These are phyloP conservation scores for Eudorina sp. DNA, from an alignment of 139 green algal species.

Conservation along the genomic window DNA sequence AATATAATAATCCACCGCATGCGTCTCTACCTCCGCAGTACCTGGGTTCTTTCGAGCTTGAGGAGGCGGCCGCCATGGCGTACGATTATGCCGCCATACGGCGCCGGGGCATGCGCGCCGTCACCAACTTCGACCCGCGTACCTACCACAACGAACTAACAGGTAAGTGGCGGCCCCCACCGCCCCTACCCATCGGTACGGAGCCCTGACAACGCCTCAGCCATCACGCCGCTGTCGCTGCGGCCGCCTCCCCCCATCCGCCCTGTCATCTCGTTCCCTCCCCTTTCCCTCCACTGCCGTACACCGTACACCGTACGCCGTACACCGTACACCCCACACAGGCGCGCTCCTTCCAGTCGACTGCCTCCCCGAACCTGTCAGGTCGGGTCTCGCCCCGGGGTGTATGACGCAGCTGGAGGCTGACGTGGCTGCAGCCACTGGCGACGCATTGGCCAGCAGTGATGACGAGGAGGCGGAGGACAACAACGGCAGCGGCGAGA, in stretches of 20 bases:
- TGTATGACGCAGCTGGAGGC: neutral
- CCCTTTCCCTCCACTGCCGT: too few relatives aligned
- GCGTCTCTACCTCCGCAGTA: too few relatives aligned
- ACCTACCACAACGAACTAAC: slow-evolving; percentile 8
- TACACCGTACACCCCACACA: neutral
- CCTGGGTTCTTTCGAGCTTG: slow-evolving; percentile 74
- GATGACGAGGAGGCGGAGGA: slow-evolving; percentile 4
- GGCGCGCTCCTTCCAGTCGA: neutral
- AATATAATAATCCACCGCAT: too few relatives aligned
- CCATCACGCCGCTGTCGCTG: too few relatives aligned
- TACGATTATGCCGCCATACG: slow-evolving; percentile 76
- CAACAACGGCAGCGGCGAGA: neutral
- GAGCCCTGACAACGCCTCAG: too few relatives aligned
- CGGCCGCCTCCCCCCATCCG: too few relatives aligned
- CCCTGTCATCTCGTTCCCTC: too few relatives aligned
- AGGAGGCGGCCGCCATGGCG: slow-evolving; percentile 73
- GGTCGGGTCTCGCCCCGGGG: neutral
- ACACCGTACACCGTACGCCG: too few relatives aligned
- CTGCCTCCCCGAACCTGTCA: neutral
- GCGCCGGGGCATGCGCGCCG: neutral
- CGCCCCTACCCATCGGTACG: too few relatives aligned
- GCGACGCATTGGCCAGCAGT: neutral
- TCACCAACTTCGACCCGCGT: slow-evolving; percentile 46
- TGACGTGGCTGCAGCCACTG: neutral
- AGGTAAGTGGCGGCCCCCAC: too few relatives aligned